Evolutionary conservation across 1,284 basidiomycete genomes (phyloP).

Genomic region (Trametes hirsuta): DNA sequence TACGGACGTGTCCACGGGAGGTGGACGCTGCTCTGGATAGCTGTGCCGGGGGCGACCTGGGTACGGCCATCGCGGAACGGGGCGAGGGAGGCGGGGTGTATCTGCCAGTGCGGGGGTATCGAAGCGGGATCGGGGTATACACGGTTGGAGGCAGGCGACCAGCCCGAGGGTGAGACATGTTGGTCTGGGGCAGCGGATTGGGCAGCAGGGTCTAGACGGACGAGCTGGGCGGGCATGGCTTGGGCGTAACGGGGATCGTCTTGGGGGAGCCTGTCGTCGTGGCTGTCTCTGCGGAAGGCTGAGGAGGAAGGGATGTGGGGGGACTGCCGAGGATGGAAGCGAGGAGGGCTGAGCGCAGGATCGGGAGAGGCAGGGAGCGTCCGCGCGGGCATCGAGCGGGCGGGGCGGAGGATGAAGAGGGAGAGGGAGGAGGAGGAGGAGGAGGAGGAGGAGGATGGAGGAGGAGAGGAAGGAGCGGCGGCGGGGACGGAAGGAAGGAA

Average conservation of each 20-base stretch:
- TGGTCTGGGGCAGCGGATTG: conserved; percentile 6
- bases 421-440: not conserved
- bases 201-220: conserved; percentile 12
- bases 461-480: conserved; percentile 9
- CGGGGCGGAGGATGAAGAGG: not conserved
- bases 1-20: conserved; percentile 19
- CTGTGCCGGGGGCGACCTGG: conserved; percentile 6
- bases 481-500: conserved; percentile 11
- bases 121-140: conserved; percentile 25
- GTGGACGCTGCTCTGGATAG: conserved; percentile 3
- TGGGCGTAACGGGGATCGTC: conserved; percentile 11
- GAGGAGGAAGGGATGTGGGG: conserved; percentile 8
- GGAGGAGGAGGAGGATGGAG: conserved; percentile 10
- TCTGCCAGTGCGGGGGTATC: conserved; percentile 26
- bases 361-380: conserved; percentile 15
- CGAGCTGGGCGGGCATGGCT: conserved; percentile 19
- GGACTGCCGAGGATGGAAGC: conserved; percentile 13
- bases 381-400: conserved; percentile 20
- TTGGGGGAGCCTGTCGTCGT: conserved; percentile 10
- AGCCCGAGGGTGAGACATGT: conserved; percentile 8
- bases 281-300: conserved; percentile 9
- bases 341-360: conserved; percentile 19
- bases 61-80: conserved; percentile 17
- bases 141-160: conserved; percentile 15
- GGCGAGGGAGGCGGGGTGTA: conserved; percentile 11